Evolutionary conservation across 1,139 yeast species (phyloP), one percentile per base, ranked within the genome.

Genomic region (Wickerhamomyces sp.): DNA sequence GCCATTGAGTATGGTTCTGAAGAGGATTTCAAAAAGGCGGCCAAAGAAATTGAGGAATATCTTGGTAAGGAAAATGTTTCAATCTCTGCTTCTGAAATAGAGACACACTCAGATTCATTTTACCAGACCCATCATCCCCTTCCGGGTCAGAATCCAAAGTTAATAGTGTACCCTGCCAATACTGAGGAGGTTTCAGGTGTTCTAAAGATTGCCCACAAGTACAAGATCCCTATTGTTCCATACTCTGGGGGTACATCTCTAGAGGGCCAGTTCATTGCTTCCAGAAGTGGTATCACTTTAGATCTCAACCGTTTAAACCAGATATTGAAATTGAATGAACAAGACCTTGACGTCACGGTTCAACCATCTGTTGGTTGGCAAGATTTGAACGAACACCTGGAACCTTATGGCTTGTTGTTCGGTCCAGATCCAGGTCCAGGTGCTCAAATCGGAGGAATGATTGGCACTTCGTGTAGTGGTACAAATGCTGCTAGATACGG

Each of bases 381-480:
- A 52, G 71, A 72, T 15, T 55, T 80, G 34, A 78, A 75, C 40
- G 84, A 78, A 39, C 61, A 60, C 39, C 23, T 56, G 21, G 26
- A 45, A 1, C 52, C 51, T 11, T 54, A 62, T 37, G 53, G 50
- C 1, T 31, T 51, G 7, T 15, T 51, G 33, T 80, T 78, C 53
- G 84, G 87, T 0, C 82, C 84, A 9, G 89, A 81, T 55, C 88
- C 89, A 2, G 88, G 87, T 11, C 85, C 87, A 2, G 85, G 86
- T 21, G 89, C 88, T 2, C 67, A 74, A 37, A 72, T 81, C 39
- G 80, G 84, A 16, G 89, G 88, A 3, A 77, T 78, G 68, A 64
- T 78, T 33, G 80, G 79, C 12, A 80, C 85, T 4, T 75, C 78
- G 38, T 82, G 87, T 32, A 76, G 85, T 1, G 89, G 89, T 2